Conservation (phyloP, 805 yeast genomes). For the Barnettozyma sp. region DNA sequence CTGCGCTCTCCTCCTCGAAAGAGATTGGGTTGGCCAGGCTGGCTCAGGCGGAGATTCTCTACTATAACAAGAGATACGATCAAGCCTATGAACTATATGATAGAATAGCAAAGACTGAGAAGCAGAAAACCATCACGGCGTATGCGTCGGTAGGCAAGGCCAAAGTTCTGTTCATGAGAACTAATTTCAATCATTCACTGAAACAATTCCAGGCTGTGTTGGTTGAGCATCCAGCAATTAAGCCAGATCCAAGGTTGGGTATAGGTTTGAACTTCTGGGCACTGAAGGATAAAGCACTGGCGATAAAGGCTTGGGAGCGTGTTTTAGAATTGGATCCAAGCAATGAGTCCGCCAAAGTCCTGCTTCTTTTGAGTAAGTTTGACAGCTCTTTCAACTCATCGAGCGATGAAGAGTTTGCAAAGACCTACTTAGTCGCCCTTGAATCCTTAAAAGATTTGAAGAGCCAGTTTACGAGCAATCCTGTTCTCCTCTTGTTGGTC, state of each 20-base stretch:
- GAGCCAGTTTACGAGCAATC: conserved; percentile 34
- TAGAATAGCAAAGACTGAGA: conserved; percentile 39
- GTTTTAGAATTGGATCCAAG: conserved; percentile 58
- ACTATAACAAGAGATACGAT: conserved; percentile 56
- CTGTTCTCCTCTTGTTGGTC: conserved; percentile 57
- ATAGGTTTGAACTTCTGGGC: conserved; percentile 93
- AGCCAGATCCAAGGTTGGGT: conserved; percentile 93
- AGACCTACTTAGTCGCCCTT: conserved; percentile 54
- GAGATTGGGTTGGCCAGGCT: conserved; percentile 45
- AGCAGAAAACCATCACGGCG: conserved; percentile 52
- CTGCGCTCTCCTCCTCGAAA: conserved; percentile 42
- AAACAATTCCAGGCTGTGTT: conserved; percentile 79
- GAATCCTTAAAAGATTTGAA: conserved; percentile 31
- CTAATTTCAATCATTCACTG: conserved; percentile 66
- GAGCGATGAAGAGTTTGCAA: conserved; percentile 51
- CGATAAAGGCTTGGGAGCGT: conserved; percentile 77
- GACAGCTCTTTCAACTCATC: conserved; percentile 54
- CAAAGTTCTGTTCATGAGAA: conserved; percentile 64
- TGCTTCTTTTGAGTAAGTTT: conserved; percentile 62
- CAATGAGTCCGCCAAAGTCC: conserved; percentile 53
- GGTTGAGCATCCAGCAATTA: conserved; percentile 63
- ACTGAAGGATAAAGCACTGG: conserved; percentile 70
- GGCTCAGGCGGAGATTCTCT: conserved; percentile 60
- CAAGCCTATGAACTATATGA: conserved; percentile 68
- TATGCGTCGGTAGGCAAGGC: conserved; percentile 83